Conservation (phyloP, 1,139 yeast species). For the Pichia cactophila region DNA sequence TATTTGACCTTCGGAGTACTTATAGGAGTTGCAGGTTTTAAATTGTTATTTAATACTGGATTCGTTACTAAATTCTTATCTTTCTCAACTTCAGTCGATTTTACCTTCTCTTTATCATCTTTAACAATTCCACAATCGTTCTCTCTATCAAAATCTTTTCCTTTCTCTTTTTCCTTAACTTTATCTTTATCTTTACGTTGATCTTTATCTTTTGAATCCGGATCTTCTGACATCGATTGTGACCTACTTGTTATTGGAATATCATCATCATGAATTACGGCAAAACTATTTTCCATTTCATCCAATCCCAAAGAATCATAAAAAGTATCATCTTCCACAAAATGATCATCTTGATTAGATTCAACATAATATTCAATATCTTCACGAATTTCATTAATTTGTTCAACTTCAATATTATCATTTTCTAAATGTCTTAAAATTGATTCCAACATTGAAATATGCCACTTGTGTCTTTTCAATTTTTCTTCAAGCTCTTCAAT, state of each 20-base stretch:
- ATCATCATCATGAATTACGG: slow-evolving; percentile 41
- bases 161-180: slow-evolving; percentile 8
- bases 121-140: not conserved
- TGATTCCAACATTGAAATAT: slow-evolving; percentile 68
- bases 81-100: not conserved
- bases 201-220: slow-evolving; percentile 3
- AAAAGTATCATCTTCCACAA: slow-evolving; percentile 89
- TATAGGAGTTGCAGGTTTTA: slow-evolving; percentile 24
- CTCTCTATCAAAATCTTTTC: slow-evolving; percentile 9
- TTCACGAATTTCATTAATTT: slow-evolving; percentile 73
- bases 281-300: slow-evolving; percentile 49
- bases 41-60: slow-evolving; percentile 11
- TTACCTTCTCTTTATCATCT: not conserved
- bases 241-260: slow-evolving; percentile 13
- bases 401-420: slow-evolving; percentile 76
- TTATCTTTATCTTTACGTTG: slow-evolving; percentile 10
- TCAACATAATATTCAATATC: slow-evolving; percentile 93
- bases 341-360: slow-evolving; percentile 91
- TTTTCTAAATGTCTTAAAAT: slow-evolving; percentile 74
- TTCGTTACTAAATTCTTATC: slow-evolving; percentile 9
- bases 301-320: slow-evolving; percentile 82
- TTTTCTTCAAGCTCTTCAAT: slow-evolving; percentile 57
- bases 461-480: slow-evolving; percentile 73
- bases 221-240: slow-evolving; percentile 8
- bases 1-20: slow-evolving; percentile 29